Base-by-base conservation (phyloP, 768 basidiomycete genomes). In the Calocybe cyanea region DNA sequence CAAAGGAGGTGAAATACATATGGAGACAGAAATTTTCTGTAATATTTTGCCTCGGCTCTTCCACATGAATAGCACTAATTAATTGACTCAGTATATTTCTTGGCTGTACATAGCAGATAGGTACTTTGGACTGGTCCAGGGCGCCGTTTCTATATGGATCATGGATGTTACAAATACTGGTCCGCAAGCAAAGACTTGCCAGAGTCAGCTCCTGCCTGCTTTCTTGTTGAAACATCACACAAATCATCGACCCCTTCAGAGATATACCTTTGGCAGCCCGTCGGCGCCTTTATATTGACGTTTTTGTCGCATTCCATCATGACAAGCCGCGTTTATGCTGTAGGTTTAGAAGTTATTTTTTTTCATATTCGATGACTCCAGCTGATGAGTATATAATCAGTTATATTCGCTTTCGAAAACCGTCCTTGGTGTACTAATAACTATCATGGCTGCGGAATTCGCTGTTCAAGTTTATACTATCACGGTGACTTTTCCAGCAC, bases 41-140 rank as follows among this genome's bases (percentile, higher is more conserved):
- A 53, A 11, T 11, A 6, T 11, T 11, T 11, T 28, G 6, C 25
- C 7, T 6, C 30, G 7, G 25, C 19, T 21, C 4, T 5, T 33
- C 8, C 5, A 25, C 1, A n/a, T n/a, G 35, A 10, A 14, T 41
- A 18, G 31, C 10, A 40, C 15, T 14, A 1, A 45, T 18, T 45
- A 46, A 20, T 35, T 10, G 11, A 6, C 41, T 30, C 7, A 60
- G 59, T 31, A 38, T 38, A 18, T 47, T 36, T 45, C 51, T 49
- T 38, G 10, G 42, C 30, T 56, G 50, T 59, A 55, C 36, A 51
- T 56, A 14, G 34, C 41, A 13, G 59, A 60, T 43, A 52, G 61
- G 3, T 62, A 60, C 38, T 60, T 56, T 39, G 59, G 59, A 19
- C 51, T 58, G 17, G 36, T 62, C 17, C 52, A 59, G 55, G 58